Conservation (phyloP, 1,284 basidiomycete species). For the Ceratorhiza oryzae-sativae region DNA sequence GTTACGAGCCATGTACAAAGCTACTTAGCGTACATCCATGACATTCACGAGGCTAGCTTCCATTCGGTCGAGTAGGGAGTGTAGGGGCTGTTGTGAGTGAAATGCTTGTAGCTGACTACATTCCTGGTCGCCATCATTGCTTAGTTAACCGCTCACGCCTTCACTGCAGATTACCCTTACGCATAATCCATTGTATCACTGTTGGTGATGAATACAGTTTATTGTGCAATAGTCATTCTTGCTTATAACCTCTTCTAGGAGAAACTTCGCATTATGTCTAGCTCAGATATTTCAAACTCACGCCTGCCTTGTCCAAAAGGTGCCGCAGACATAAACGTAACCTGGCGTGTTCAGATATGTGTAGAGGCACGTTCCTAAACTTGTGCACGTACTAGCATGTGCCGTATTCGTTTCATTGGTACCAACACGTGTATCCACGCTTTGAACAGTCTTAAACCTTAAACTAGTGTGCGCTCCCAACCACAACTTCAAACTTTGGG, state of each 20-base stretch:
- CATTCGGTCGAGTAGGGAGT: too few species aligned
- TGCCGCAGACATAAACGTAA: constrained; percentile 27
- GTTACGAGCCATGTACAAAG: too few species aligned
- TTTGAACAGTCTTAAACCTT: not conserved
- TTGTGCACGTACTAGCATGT: constrained; percentile 15
- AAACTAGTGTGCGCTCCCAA: constrained; percentile 7
- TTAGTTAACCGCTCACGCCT: constrained; percentile 5
- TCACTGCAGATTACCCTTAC: constrained; percentile 14
- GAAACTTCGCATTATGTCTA: too few species aligned
- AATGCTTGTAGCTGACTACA: constrained; percentile 18
- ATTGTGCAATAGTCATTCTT: constrained; percentile 24
- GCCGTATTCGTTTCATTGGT: not conserved
- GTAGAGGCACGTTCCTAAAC: not conserved
- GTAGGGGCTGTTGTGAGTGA: constrained; percentile 11
- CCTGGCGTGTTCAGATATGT: constrained; percentile 18
- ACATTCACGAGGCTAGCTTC: too few species aligned
- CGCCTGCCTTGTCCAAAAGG: constrained; percentile 27
- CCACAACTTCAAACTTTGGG: constrained; percentile 24
- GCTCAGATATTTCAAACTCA: not conserved
- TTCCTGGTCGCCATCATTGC: not conserved
- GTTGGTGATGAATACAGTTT: constrained; percentile 5
- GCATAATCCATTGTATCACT: constrained; percentile 26
- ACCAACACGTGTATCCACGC: not conserved
- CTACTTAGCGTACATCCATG: too few species aligned
- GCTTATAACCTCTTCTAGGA: too few species aligned